These are phyloP conservation scores for Calonectria pseudoturangicola DNA, from an alignment of 2,329 filamentous ascomycete genomes.

Conservation along the genomic window DNA sequence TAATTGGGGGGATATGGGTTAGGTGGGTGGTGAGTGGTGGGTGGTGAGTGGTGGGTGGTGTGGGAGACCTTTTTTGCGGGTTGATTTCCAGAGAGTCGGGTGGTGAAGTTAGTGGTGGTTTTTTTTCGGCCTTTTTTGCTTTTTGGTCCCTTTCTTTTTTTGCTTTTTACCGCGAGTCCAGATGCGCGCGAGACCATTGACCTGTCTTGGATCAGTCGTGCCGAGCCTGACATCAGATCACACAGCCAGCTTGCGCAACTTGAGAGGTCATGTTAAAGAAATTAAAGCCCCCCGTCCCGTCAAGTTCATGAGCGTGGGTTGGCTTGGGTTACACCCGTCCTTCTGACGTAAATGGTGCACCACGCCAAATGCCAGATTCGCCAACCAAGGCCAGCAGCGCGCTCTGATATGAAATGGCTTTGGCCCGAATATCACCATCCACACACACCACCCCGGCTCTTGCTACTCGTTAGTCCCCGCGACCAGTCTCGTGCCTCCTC, in stretches of 20 bases:
- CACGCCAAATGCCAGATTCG: slow-evolving; percentile 20
- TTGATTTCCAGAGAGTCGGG: slow-evolving; percentile 4
- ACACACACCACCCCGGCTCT: not conserved
- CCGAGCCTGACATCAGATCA: not conserved
- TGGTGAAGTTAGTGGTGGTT: not conserved
- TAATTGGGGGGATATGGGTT: not conserved
- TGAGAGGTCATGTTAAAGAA: not conserved
- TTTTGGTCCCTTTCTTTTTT: not conserved
- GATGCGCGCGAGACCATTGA: not conserved
- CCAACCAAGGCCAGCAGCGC: slow-evolving; percentile 4
- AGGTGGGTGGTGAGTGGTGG: not conserved
- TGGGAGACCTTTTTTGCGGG: not conserved
- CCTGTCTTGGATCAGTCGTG: not conserved
- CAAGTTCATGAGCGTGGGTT: slow-evolving; percentile 15
- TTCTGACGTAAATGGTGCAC: slow-evolving; percentile 23
- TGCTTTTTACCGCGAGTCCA: not conserved
- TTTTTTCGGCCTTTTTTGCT: not conserved
- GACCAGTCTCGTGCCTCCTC: not conserved
- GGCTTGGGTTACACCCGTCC: slow-evolving; percentile 22
- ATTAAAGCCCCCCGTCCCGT: not conserved
- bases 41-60: not conserved
- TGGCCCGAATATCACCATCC: not conserved
- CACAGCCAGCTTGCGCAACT: not conserved
- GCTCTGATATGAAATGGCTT: slow-evolving; percentile 2
- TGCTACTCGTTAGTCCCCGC: not conserved